These are phyloP conservation scores for Linderina pennispora DNA, from an alignment of 192 early-diverging fungal genomes.

Conservation along the genomic window DNA sequence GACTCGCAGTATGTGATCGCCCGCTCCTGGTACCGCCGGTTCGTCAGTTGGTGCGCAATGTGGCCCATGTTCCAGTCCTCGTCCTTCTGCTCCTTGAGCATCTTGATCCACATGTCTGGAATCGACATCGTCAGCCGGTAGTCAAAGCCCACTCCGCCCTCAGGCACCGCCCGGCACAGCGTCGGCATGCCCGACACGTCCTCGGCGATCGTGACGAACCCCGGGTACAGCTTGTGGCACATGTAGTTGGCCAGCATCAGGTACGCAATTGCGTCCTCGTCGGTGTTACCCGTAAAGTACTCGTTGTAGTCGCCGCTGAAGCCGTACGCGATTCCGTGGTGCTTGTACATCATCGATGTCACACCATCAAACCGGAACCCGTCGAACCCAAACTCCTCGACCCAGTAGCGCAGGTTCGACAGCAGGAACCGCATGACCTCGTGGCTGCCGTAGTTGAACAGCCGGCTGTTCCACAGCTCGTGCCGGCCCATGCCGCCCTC, in stretches of 20 bases:
- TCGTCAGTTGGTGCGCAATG: slow-evolving; percentile 81
- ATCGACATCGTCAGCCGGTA: slow-evolving; percentile 95
- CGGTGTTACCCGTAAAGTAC: slow-evolving; percentile 79
- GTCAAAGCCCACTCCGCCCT: slow-evolving; percentile 96
- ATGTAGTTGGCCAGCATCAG: slow-evolving; percentile 89
- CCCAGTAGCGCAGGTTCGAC: slow-evolving; percentile 92
- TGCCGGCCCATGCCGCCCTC: slow-evolving; percentile 77
- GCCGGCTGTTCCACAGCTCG: slow-evolving; percentile 86
- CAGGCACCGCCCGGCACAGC: slow-evolving; percentile 67
- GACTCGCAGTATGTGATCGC: slow-evolving; percentile 93
- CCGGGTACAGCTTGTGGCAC: slow-evolving; percentile 72
- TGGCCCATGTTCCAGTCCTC: slow-evolving; percentile 90
- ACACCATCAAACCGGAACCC: slow-evolving; percentile 99
- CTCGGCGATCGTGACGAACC: slow-evolving; percentile 88
- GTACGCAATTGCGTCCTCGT: slow-evolving; percentile 82
- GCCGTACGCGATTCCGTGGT: slow-evolving; percentile 91
- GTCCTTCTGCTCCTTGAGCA: slow-evolving; percentile 85
- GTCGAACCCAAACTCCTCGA: slow-evolving; percentile 86
- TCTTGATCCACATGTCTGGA: slow-evolving; percentile 99
- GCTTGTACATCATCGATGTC: slow-evolving; percentile 92
- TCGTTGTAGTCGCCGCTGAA: slow-evolving; percentile 92
- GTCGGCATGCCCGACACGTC: slow-evolving; percentile 99
- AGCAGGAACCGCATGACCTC: slow-evolving; percentile 91
- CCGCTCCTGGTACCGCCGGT: slow-evolving; percentile 87
- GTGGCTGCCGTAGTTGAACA: slow-evolving; percentile 93